Conservation (phyloP, 2,329 filamentous ascomycete genomes). For the Elsinoe necatrix region DNA sequence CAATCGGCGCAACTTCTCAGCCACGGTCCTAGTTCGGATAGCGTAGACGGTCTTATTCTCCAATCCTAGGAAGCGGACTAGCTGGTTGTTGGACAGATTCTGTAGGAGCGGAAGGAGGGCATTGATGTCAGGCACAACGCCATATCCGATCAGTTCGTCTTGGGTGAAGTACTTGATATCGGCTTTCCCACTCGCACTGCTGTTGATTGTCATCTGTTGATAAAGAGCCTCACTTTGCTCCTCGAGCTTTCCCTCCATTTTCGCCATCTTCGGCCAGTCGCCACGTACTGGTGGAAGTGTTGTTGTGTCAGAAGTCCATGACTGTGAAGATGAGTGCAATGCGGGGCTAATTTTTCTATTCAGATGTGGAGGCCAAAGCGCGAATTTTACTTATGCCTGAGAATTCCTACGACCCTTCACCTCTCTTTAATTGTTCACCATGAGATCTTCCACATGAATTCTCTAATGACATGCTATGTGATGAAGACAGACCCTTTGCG, state of each 20-base stretch:
- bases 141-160: constrained; percentile 24
- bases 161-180: constrained; percentile 28
- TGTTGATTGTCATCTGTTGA: constrained; percentile 19
- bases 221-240: constrained; percentile 26
- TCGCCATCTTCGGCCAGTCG: background rate
- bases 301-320: background rate
- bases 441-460: no score
- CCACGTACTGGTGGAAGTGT: background rate
- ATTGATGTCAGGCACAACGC: constrained; percentile 20
- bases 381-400: background rate
- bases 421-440: no score
- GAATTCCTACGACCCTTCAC: background rate
- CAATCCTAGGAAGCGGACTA: constrained; percentile 27
- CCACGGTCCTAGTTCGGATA: constrained; percentile 17
- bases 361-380: background rate
- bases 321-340: background rate
- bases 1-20: constrained; percentile 27
- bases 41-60: constrained; percentile 26
- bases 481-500: no score
- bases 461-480: no score
- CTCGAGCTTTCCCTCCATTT: constrained; percentile 19
- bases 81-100: constrained; percentile 25
- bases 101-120: constrained; percentile 27
- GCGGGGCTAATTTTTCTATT: background rate
- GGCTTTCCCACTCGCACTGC: constrained; percentile 23